Conservation (phyloP, 2,329 filamentous ascomycete species). For the Mycosphaerella arachidis region DNA sequence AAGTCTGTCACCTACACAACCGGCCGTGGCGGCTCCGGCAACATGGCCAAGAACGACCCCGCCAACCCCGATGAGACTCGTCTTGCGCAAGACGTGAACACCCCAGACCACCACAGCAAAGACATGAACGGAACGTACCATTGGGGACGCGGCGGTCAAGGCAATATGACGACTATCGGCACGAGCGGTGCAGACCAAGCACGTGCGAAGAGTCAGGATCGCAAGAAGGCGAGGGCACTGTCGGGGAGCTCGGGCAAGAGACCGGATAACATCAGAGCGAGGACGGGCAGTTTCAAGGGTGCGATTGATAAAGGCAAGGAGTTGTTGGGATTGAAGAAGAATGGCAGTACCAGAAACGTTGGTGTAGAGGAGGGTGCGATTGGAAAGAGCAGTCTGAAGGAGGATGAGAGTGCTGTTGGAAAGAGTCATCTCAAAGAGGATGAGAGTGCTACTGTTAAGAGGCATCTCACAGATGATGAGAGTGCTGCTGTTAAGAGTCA, state of each 20-base stretch:
- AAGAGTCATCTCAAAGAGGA: no score
- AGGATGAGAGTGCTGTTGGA: conserved; percentile 15
- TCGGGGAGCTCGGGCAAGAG: conserved; percentile 14
- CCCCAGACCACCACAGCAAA: conserved; percentile 42
- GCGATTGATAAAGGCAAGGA: conserved; percentile 54
- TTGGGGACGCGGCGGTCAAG: conserved; percentile 69
- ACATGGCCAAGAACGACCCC: conserved; percentile 73
- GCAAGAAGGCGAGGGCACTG: conserved; percentile 32
- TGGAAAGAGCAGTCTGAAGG: not conserved
- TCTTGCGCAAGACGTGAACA: conserved; percentile 75
- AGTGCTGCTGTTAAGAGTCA: conserved; percentile 9
- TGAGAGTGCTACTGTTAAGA: not conserved
- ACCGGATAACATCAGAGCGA: conserved; percentile 10
- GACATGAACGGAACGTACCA: conserved; percentile 60
- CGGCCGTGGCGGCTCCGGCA: conserved; percentile 80
- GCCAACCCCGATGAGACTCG: conserved; percentile 63
- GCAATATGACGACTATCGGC: conserved; percentile 57
- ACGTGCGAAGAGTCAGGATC: conserved; percentile 31
- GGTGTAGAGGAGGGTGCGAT: conserved; percentile 1
- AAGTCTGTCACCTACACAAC: conserved; percentile 84
- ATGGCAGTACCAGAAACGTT: not conserved
- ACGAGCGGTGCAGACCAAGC: conserved; percentile 28
- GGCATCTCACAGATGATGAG: conserved; percentile 5
- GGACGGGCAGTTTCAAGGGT: conserved; percentile 35
- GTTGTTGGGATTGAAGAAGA: conserved; percentile 43